Conservation (phyloP, 148 eudicot genomes). For the Persicaria maculosa region DNA sequence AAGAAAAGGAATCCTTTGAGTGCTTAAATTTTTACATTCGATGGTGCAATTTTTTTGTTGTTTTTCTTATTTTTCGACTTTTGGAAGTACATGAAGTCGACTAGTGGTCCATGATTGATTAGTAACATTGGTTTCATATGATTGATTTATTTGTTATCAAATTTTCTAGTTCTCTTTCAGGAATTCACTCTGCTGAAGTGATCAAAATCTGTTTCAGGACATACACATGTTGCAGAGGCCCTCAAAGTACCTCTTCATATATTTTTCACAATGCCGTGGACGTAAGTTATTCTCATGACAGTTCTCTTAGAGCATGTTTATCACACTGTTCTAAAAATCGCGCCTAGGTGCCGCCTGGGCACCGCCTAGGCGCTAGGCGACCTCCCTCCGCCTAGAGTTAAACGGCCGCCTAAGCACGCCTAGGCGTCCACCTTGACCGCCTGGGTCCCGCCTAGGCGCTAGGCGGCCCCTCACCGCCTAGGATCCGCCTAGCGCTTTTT, state of each 20-base stretch:
- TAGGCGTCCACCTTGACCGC: no score
- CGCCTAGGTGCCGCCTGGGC: no score
- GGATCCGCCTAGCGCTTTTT: no score
- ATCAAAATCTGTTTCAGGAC: slow-evolving; percentile 37
- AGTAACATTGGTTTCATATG: not conserved
- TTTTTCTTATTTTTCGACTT: not conserved
- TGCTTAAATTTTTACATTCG: not conserved
- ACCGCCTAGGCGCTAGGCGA: no score
- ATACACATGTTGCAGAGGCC: slow-evolving; percentile 65
- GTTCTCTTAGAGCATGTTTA: not conserved
- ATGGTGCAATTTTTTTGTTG: not conserved
- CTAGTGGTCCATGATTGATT: not conserved
- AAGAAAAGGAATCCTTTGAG: not conserved
- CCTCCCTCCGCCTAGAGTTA: no score
- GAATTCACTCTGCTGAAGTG: slow-evolving; percentile 17
- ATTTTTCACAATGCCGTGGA: slow-evolving; percentile 79
- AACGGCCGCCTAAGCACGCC: no score
- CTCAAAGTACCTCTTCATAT: slow-evolving; percentile 58
- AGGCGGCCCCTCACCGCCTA: no score
- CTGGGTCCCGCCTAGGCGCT: no score
- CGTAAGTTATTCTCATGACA: slow-evolving; percentile 35
- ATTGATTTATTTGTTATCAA: not conserved
- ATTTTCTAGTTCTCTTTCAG: slow-evolving; percentile 7
- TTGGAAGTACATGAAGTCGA: not conserved
- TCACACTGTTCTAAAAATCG: no score